Evolutionary conservation across 2,329 filamentous ascomycete species (phyloP), one percentile per base, ranked within the genome.

Genomic region (Fusarium mexicanum): DNA sequence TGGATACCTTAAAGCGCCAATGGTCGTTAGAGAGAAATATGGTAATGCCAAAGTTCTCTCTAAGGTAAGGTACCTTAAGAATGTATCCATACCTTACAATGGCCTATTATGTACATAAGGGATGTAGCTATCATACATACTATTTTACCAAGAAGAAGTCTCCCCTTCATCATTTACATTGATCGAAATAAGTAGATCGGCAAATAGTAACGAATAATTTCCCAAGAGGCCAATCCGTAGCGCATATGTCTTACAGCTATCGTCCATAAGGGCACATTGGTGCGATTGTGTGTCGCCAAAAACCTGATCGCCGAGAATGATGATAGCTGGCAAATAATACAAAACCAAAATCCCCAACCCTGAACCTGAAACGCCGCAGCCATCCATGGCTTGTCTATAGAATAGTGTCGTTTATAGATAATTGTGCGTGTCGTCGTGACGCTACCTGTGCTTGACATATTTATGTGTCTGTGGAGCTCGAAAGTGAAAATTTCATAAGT

Each of bases 361-460:
- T 53, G 41, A 66, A 46, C 46, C 57, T 26, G 29, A 44, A 72
- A 62, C 72, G 68, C 72, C 72, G 48, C 26, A 61, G 58, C 72
- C 65, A 35, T 57, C 69, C 54, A 35, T 73, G 55, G 61, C 65
- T 63, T 40, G 44, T 75, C 72, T 75, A 73, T 75, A 53, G 17
- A 53, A 68, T 68, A 57, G 48, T 69, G 57, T 67, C 61, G 47
- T 63, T 57, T 67, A 58, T 63, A 64, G 46, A 62, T 33, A 75
- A 71, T 47, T 71, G 58, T 73, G 60, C 73, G 64, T 75, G 54
- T 76, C 73, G 67, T 75, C 73, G 61, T 75, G 66, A 71, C 66
- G 69, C 70, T 73, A 47, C 43, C 44, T 47, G 57, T 73, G 63
- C 50, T 68, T 53, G 58, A 61, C 55, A 61, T 71, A 29, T 75